A percentile compares a stretch with the other conserved stretches of the same genome.
These are phyloP conservation scores for Kodamaea anthophila DNA, from an alignment of 1,139 yeast genomes.

Conservation along the genomic window DNA sequence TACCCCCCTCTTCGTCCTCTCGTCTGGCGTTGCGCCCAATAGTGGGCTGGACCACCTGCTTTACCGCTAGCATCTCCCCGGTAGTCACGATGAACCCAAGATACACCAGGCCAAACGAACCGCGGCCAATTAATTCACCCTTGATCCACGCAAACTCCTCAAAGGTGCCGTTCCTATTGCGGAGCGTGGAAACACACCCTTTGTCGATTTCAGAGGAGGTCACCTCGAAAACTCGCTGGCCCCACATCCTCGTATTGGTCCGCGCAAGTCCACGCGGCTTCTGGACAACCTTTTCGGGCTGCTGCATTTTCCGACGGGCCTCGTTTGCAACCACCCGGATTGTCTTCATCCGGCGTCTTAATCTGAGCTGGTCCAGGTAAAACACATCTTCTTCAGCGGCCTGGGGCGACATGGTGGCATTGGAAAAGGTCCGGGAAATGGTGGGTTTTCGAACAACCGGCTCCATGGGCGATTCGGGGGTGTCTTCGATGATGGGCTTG, in stretches of 20 bases:
- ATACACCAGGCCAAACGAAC: conserved; percentile 95
- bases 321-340: conserved; percentile 90
- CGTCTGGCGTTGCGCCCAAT: conserved; percentile 17
- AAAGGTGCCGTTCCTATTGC: conserved; percentile 56
- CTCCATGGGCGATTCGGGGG: conserved; percentile 50
- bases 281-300: conserved; percentile 2
- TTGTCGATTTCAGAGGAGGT: conserved; percentile 63
- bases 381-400: conserved; percentile 32
- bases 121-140: conserved; percentile 94
- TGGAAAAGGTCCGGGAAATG: conserved; percentile 43
- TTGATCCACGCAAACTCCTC: conserved; percentile 96
- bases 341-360: conserved; percentile 63
- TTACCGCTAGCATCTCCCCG: conserved; percentile 98
- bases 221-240: conserved; percentile 86
- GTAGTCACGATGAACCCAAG: conserved; percentile 92
- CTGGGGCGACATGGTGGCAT: conserved; percentile 39
- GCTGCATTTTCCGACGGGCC: conserved; percentile 57
- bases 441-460: conserved; percentile 23
- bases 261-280: conserved; percentile 42
- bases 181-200: conserved; percentile 52
- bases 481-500: conserved; percentile 82
- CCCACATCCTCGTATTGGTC: conserved; percentile 95
- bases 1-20: conserved; percentile 33
- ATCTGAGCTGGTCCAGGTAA: conserved; percentile 25
- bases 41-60: conserved; percentile 75